Conservation (phyloP, 169 alveolate genomes). For the Cytauxzoon felis region DNA sequence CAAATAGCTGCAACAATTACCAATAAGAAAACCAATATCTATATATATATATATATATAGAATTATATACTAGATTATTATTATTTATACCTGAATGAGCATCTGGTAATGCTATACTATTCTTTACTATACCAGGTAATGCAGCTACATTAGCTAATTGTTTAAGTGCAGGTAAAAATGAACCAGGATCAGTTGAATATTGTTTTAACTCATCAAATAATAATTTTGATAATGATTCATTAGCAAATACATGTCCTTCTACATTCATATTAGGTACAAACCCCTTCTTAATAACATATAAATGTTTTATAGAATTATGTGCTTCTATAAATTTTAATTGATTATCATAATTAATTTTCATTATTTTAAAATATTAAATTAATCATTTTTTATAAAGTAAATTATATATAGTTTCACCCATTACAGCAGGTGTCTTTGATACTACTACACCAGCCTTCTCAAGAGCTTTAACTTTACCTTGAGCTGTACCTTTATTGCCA, state of each 20-base stretch:
- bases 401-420: constrained; percentile 72
- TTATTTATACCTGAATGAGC: constrained; percentile 70
- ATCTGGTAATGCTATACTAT: constrained; percentile 82
- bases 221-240: constrained; percentile 63
- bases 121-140: constrained; percentile 83
- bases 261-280: constrained; percentile 81
- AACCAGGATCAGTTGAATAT: constrained; percentile 54
- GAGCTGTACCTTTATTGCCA: constrained; percentile 97
- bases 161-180: constrained; percentile 84
- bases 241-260: constrained; percentile 76
- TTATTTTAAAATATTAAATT: constrained; percentile 7
- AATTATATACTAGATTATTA: background rate
- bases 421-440: constrained; percentile 83
- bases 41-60: no score
- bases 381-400: constrained; percentile 16
- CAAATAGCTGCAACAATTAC: background rate
- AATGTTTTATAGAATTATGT: constrained; percentile 24
- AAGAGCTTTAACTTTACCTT: constrained; percentile 86
- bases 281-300: constrained; percentile 71
- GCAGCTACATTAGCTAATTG: constrained; percentile 87
- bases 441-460: constrained; percentile 88
- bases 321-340: constrained; percentile 23
- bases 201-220: constrained; percentile 73
- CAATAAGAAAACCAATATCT: no score
- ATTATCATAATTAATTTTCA: constrained; percentile 8